A percentile compares a stretch with the other conserved stretches of the same genome.
Conservation (phyloP, 768 basidiomycete species). For the Hypsizygus marmoreus region DNA sequence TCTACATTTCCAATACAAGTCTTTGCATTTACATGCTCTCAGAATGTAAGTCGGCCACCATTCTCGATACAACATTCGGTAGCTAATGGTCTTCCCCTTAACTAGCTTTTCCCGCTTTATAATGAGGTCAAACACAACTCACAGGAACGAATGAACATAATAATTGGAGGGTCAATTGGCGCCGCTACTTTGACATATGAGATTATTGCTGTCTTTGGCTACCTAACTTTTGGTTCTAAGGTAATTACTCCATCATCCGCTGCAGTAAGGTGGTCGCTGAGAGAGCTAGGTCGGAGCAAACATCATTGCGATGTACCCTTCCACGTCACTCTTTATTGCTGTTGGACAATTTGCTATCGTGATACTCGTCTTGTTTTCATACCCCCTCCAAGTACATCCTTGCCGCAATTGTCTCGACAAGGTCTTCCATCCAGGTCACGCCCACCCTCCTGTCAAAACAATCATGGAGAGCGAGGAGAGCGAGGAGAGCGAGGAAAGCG, state of each 20-base stretch:
- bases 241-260: slow-evolving; percentile 36
- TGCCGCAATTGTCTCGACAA: slow-evolving; percentile 92
- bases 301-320: slow-evolving; percentile 93
- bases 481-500: slow-evolving; percentile 43
- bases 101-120: slow-evolving; percentile 88
- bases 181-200: slow-evolving; percentile 84
- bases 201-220: slow-evolving; percentile 85
- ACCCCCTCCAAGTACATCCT: slow-evolving; percentile 93
- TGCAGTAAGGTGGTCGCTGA: neutral
- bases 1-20: slow-evolving; percentile 92
- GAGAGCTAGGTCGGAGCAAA: slow-evolving; percentile 76
- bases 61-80: neutral
- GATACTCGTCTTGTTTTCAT: slow-evolving; percentile 86
- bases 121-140: slow-evolving; percentile 86
- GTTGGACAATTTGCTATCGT: slow-evolving; percentile 93
- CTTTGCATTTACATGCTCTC: slow-evolving; percentile 90
- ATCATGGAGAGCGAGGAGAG: slow-evolving; percentile 36
- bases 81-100: slow-evolving; percentile 4
- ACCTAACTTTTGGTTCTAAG: slow-evolving; percentile 90
- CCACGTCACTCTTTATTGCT: slow-evolving; percentile 89
- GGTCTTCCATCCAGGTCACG: slow-evolving; percentile 60
- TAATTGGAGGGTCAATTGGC: slow-evolving; percentile 88
- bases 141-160: slow-evolving; percentile 82
- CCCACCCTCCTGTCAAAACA: slow-evolving; percentile 26
- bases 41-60: slow-evolving; percentile 64